Percentiles rank a stretch among this genome's conserved stretches.
phyloP scores from a whole-genome alignment of 2,329 filamentous ascomycete genomes.

The Exophiala lecanii-corni region DNA sequence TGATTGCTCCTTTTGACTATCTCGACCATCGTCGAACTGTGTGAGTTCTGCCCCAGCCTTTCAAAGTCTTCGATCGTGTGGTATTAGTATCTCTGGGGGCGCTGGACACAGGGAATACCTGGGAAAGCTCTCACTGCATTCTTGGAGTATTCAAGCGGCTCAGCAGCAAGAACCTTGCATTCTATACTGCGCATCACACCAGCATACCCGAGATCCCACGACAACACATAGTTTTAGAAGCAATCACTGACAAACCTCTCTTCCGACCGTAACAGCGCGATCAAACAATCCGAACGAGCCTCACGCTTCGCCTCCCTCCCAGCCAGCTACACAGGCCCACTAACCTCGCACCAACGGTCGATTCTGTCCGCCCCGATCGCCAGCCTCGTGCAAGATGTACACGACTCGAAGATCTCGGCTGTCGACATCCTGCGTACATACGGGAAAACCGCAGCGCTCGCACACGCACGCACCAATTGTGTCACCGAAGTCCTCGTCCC shows the following conservation, averaged over 20 bases:
- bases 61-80: no score
- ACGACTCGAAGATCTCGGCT: constrained; percentile 61
- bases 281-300: constrained; percentile 73
- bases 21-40: constrained; percentile 67
- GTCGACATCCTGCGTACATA: constrained; percentile 77
- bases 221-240: no score
- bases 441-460: constrained; percentile 77
- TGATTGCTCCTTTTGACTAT: constrained; percentile 59
- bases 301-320: constrained; percentile 65
- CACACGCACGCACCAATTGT: constrained; percentile 83
- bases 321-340: constrained; percentile 58
- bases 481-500: constrained; percentile 80
- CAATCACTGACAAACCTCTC: no score
- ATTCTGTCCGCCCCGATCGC: constrained; percentile 71
- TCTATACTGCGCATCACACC: no score
- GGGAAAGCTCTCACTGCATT: no score
- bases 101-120: no score
- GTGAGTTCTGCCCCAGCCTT: no score
- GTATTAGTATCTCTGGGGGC: no score
- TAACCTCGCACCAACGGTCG: constrained; percentile 60
- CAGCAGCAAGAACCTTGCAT: no score
- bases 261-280: constrained; percentile 50
- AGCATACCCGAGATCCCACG: no score
- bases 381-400: constrained; percentile 71
- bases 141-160: no score